phyloP scores from a whole-genome alignment of 441 rosid genomes.

The Syzygium syzygioides region DNA sequence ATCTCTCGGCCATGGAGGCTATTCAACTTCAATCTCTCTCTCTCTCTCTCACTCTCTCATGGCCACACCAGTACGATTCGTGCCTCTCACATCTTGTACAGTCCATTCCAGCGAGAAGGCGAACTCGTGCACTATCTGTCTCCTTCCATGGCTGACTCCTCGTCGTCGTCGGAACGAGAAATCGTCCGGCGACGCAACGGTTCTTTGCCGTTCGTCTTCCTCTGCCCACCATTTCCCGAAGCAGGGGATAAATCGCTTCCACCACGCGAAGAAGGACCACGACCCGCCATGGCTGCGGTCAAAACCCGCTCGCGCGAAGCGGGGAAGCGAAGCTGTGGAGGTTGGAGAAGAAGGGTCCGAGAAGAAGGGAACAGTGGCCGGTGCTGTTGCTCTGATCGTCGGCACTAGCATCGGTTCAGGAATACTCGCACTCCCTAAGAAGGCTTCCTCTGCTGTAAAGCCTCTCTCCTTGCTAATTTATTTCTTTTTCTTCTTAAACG shows the following conservation, averaged over 20 bases:
- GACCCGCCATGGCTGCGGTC: not conserved
- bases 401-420: conserved; percentile 66
- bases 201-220: not conserved
- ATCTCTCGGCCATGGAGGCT: not conserved
- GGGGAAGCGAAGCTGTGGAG: not conserved
- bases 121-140: not conserved
- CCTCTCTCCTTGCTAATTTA: not conserved
- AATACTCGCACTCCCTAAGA: conserved; percentile 49
- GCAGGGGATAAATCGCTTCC: not conserved
- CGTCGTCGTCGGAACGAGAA: not conserved
- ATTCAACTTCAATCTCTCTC: not conserved
- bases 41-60: not conserved
- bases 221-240: not conserved
- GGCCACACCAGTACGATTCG: not conserved
- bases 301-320: not conserved
- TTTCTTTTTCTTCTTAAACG: not conserved
- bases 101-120: not conserved
- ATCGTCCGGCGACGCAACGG: not conserved
- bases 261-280: not conserved
- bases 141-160: not conserved
- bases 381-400: conserved; percentile 54
- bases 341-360: not conserved
- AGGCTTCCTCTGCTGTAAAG: conserved; percentile 55
- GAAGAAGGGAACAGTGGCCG: conserved; percentile 42
- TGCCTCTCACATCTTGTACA: not conserved